Conservation (phyloP, 768 basidiomycete genomes). For the Crucibulum laeve region DNA sequence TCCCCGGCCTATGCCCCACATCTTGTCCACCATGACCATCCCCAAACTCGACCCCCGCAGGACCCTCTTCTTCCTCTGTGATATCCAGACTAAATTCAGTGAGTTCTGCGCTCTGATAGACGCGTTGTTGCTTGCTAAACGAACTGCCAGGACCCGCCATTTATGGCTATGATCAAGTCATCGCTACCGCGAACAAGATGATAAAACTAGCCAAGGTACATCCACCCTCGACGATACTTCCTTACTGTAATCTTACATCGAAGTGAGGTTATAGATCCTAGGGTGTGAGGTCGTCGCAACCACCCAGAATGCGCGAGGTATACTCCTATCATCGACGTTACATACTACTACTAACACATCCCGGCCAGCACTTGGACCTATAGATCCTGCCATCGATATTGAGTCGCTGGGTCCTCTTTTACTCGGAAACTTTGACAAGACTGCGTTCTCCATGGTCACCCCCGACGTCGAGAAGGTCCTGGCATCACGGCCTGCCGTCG, state of each 20-base stretch:
- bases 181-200: conserved; percentile 71
- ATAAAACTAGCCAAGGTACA: conserved; percentile 67
- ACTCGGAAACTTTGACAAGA: conserved; percentile 68
- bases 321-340: not conserved
- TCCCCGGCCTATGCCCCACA: not conserved
- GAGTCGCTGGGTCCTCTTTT: conserved; percentile 50
- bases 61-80: conserved; percentile 76
- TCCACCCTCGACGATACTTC: not conserved
- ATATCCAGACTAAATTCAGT: conserved; percentile 79
- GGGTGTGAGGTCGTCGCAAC: conserved; percentile 74
- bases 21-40: conserved; percentile 14
- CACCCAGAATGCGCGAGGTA: conserved; percentile 81
- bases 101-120: conserved; percentile 14
- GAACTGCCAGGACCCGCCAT: conserved; percentile 38
- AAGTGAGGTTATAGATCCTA: conserved; percentile 58
- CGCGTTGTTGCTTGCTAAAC: not conserved
- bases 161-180: conserved; percentile 67
- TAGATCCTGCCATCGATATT: conserved; percentile 57
- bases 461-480: conserved; percentile 58
- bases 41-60: conserved; percentile 26
- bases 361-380: conserved; percentile 59
- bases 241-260: conserved; percentile 1
- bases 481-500: conserved; percentile 37
- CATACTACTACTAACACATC: not conserved
- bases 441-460: conserved; percentile 82